These are phyloP conservation scores for Morella rubra DNA, from an alignment of 306 rosid species.

Conservation along the genomic window DNA sequence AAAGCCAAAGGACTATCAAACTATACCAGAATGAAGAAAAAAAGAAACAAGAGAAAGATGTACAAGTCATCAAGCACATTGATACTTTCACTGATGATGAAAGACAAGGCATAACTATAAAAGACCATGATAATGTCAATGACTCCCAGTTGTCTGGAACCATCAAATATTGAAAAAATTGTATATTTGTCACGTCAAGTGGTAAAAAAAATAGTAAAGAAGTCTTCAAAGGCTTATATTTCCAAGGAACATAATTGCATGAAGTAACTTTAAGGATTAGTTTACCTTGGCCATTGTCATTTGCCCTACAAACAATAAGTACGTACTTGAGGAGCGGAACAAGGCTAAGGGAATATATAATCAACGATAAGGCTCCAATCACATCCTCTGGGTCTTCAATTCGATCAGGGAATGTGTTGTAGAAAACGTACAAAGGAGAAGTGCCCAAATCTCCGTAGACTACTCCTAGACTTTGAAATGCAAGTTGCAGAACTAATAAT, in stretches of 20 bases:
- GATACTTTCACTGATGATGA: not conserved
- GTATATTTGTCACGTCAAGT: not conserved
- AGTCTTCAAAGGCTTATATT: not conserved
- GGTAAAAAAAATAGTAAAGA: not conserved
- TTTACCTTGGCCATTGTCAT: conserved; percentile 99
- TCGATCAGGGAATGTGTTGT: conserved; percentile 82
- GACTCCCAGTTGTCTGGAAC: not conserved
- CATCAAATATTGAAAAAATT: not conserved
- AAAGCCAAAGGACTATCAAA: too few species aligned
- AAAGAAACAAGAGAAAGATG: not conserved
- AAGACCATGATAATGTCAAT: not conserved
- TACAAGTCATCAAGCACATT: not conserved
- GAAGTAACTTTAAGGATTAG: conserved; percentile 1
- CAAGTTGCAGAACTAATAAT: conserved; percentile 80
- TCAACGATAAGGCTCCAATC: conserved; percentile 93
- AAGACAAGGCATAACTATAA: not conserved
- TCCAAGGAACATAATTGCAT: not conserved
- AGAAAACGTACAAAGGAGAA: conserved; percentile 92
- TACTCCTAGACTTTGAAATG: conserved; percentile 97
- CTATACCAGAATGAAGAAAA: not conserved
- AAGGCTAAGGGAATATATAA: conserved; percentile 95
- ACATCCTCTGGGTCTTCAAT: conserved; percentile 76
- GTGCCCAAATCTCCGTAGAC: conserved; percentile 99
- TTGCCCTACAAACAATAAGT: conserved; percentile 80
- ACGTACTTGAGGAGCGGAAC: conserved; percentile 92